phyloP scores from a whole-genome alignment of 176 grass and related monocot species.

The Hyparrhenia diplandra region DNA sequence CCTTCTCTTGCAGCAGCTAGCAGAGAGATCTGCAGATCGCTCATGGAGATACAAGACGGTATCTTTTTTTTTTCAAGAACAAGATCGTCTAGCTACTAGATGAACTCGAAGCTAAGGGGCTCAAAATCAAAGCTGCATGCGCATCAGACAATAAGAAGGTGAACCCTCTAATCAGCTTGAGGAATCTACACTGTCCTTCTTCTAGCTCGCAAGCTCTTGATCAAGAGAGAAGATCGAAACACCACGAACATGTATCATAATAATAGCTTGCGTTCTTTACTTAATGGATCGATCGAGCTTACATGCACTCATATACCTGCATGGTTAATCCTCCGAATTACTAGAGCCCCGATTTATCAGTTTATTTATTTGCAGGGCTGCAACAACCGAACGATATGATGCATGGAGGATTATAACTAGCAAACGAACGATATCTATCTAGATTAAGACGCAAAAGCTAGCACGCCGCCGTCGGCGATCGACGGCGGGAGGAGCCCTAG shows the following conservation, averaged over 20 bases:
- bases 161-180: too few relatives aligned
- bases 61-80: too few relatives aligned
- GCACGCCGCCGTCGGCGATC: neutral
- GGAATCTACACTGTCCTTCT: neutral
- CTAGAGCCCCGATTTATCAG: neutral
- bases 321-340: too few relatives aligned
- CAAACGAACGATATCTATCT: neutral
- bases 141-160: neutral
- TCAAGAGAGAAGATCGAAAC: neutral
- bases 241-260: neutral
- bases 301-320: neutral
- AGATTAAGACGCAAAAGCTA: slow-evolving; percentile 16
- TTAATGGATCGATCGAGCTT: neutral
- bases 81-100: too few relatives aligned
- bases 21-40: neutral
- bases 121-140: too few relatives aligned
- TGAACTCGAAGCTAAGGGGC: too few relatives aligned
- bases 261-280: neutral
- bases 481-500: neutral
- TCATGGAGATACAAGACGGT: neutral
- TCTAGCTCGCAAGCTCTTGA: neutral
- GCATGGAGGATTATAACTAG: neutral
- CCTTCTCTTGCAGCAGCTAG: neutral
- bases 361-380: neutral
- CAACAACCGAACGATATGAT: neutral